A percentile compares a stretch with the other conserved stretches of the same genome.
Evolutionary conservation across 225 moss, liverwort and hornwort genomes (phyloP).

Genomic region (Rhytidiadelphus loreus): DNA sequence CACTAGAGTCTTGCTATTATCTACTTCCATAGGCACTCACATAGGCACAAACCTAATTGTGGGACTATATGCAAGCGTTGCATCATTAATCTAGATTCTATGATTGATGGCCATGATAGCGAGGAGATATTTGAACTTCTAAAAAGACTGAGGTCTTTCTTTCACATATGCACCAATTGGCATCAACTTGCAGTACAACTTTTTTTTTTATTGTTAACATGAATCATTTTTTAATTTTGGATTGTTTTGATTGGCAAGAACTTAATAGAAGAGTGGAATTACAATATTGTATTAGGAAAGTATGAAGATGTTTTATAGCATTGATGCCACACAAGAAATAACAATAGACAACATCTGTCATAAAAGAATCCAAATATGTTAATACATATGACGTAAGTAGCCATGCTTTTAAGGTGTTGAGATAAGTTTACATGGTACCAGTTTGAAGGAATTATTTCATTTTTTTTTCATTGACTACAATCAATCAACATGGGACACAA

Average conservation of each 20-base stretch:
- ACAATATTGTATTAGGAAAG: background rate
- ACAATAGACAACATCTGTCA: background rate
- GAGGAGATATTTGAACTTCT: background rate
- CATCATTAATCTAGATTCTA: background rate
- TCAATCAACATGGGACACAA: no score
- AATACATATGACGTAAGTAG: no score
- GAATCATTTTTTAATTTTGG: background rate
- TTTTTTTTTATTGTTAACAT: background rate
- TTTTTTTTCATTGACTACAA: no score
- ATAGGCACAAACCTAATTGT: background rate
- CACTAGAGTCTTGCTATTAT: background rate
- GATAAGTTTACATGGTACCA: no score
- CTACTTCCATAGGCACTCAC: rapidly evolving
- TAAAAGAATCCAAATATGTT: background rate
- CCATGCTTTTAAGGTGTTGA: no score
- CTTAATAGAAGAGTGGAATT: background rate
- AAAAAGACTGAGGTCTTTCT: background rate
- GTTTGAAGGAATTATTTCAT: no score
- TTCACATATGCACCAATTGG: background rate
- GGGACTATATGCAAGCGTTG: background rate
- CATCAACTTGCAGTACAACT: background rate
- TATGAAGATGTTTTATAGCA: background rate
- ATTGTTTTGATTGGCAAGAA: background rate
- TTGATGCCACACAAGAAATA: background rate
- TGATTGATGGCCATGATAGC: background rate